These are phyloP conservation scores for Iberis amara DNA, from an alignment of 441 rosid genomes.

Conservation along the genomic window DNA sequence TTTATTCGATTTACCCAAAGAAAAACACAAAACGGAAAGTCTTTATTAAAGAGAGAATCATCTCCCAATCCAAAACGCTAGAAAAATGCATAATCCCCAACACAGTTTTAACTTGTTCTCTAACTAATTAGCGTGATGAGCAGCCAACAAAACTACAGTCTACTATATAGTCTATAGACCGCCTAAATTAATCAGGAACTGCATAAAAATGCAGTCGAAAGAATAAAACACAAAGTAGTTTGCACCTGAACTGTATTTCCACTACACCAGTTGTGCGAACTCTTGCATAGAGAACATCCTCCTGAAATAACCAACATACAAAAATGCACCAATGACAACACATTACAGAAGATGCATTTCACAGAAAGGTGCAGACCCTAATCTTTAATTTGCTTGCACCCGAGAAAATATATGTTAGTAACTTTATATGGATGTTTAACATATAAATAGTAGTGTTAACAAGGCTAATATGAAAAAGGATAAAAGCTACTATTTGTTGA, in stretches of 20 bases:
- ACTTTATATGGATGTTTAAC: neutral
- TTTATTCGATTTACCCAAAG: neutral
- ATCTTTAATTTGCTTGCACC: no score
- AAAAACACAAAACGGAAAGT: neutral
- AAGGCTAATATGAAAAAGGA: constrained; percentile 3
- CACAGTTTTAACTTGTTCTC: neutral
- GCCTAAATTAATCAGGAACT: neutral
- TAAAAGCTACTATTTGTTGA: neutral
- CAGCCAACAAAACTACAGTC: constrained; percentile 1
- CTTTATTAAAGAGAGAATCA: no score
- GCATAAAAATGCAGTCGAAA: neutral
- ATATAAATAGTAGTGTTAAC: neutral
- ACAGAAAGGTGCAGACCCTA: neutral
- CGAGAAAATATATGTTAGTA: no score
- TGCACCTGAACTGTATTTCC: constrained; percentile 97
- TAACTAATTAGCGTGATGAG: neutral
- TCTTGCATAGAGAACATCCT: constrained; percentile 91
- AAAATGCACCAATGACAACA: constrained; percentile 12
- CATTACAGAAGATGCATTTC: neutral
- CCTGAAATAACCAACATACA: constrained; percentile 49
- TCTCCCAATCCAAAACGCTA: neutral
- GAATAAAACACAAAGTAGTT: neutral
- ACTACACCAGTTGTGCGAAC: constrained; percentile 98
- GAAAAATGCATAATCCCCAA: neutral
- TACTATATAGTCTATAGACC: neutral